Evolutionary conservation across 805 yeast genomes (phyloP).

Genomic region (Starmera caribaea): DNA sequence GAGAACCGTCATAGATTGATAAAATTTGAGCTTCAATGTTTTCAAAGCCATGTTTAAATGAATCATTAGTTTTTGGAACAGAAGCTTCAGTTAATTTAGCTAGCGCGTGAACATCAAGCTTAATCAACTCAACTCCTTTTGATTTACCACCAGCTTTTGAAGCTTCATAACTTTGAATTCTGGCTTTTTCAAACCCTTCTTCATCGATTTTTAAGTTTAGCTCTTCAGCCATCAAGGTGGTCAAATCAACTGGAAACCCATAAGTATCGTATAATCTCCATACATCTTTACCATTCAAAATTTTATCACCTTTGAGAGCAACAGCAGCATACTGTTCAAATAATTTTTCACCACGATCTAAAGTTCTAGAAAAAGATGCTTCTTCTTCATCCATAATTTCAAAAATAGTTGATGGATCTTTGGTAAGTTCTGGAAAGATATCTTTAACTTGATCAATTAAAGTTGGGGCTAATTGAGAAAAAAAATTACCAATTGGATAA

Average conservation of each 20-base stretch:
- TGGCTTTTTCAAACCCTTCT: constrained; percentile 85
- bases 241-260: constrained; percentile 98
- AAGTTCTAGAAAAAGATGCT: constrained; percentile 85
- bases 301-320: constrained; percentile 66
- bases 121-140: constrained; percentile 49
- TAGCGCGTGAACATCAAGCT: constrained; percentile 86
- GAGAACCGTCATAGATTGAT: constrained; percentile 59
- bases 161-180: constrained; percentile 83
- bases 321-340: constrained; percentile 87
- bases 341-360: constrained; percentile 95
- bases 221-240: constrained; percentile 98
- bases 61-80: constrained; percentile 78
- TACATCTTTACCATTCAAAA: constrained; percentile 86
- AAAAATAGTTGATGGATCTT: constrained; percentile 62
- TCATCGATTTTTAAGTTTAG: constrained; percentile 90
- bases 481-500: constrained; percentile 91
- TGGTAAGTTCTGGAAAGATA: constrained; percentile 84
- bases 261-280: constrained; percentile 98
- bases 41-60: constrained; percentile 63
- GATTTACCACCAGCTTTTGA: constrained; percentile 79
- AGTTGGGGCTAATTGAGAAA: constrained; percentile 87
- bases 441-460: constrained; percentile 80
- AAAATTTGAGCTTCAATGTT: constrained; percentile 61
- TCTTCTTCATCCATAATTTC: constrained; percentile 96
- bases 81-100: constrained; percentile 55